phyloP scores from a whole-genome alignment of 345 rosid genomes.

The Hibiscus tridactylites region DNA sequence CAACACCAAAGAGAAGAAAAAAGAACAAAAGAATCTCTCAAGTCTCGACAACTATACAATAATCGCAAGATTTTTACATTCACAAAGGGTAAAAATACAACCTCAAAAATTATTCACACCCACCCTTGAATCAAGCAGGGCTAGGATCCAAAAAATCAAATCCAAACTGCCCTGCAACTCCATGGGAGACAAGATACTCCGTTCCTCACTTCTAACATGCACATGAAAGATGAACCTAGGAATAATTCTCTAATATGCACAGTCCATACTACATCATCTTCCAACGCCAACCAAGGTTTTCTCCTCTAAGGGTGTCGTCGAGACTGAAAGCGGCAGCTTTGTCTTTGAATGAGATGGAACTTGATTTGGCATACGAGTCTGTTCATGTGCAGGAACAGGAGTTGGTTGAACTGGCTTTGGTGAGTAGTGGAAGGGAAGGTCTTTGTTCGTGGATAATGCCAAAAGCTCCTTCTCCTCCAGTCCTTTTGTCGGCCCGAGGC shows the following conservation, averaged over 20 bases:
- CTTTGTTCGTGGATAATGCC: constrained; percentile 78
- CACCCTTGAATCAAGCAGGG: constrained; percentile 19
- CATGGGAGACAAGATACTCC: not conserved
- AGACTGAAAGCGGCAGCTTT: constrained; percentile 15
- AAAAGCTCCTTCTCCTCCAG: constrained; percentile 82
- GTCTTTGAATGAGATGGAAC: constrained; percentile 14
- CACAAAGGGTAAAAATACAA: too few species aligned
- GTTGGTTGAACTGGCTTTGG: constrained; percentile 33
- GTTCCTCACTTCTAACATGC: not conserved
- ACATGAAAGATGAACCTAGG: constrained; percentile 5
- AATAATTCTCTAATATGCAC: not conserved
- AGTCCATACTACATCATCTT: constrained; percentile 24
- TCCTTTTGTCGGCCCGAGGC: constrained; percentile 78
- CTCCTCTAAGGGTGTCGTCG: constrained; percentile 18
- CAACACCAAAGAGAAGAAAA: too few species aligned
- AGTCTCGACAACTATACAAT: too few species aligned
- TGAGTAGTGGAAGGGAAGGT: constrained; percentile 57
- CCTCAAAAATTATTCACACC: not conserved
- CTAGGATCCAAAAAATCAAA: constrained; percentile 37
- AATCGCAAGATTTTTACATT: too few species aligned
- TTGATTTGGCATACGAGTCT: constrained; percentile 12
- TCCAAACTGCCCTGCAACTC: constrained; percentile 33
- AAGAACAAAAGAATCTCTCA: too few species aligned
- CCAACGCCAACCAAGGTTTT: constrained; percentile 32
- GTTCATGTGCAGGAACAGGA: constrained; percentile 21